Evolutionary conservation across 1,284 basidiomycete species (phyloP).

Genomic region (Irpex rosettiformis): DNA sequence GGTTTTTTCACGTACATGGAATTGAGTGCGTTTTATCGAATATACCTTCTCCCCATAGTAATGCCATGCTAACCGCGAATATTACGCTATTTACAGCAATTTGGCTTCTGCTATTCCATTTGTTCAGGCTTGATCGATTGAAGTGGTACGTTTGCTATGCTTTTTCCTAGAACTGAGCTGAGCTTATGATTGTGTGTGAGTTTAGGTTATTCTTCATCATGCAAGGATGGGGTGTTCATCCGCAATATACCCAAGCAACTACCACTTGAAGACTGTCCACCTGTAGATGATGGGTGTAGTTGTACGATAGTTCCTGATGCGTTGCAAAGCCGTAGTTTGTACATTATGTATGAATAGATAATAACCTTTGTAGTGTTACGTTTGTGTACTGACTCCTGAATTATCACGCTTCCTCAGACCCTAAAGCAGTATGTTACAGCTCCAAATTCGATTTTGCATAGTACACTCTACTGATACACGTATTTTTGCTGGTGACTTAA

Average conservation of each 20-base stretch:
- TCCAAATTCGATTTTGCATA: too few relatives aligned
- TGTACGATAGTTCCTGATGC: too few relatives aligned
- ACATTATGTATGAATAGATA: too few relatives aligned
- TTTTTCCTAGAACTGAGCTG: neutral
- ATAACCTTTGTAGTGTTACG: too few relatives aligned
- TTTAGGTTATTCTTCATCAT: slow-evolving; percentile 44
- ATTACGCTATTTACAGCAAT: slow-evolving; percentile 33
- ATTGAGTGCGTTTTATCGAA: slow-evolving; percentile 43
- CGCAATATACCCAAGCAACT: too few relatives aligned
- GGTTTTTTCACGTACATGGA: slow-evolving; percentile 68
- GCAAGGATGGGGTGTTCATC: slow-evolving; percentile 44
- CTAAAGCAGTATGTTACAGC: too few relatives aligned
- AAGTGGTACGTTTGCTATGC: slow-evolving; percentile 35
- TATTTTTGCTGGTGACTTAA: neutral
- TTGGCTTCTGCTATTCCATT: slow-evolving; percentile 47
- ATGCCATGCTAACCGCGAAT: neutral
- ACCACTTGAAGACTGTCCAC: too few relatives aligned
- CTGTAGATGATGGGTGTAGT: too few relatives aligned
- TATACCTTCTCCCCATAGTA: neutral
- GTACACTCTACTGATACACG: neutral
- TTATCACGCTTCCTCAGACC: too few relatives aligned
- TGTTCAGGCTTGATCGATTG: slow-evolving; percentile 42
- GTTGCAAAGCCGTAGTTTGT: too few relatives aligned
- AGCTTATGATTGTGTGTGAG: slow-evolving; percentile 4
- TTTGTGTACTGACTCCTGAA: too few relatives aligned